Evolutionary conservation across 768 basidiomycete genomes (phyloP), one percentile per base, ranked within the genome.

Genomic region (Dacryopinax primogenitus): DNA sequence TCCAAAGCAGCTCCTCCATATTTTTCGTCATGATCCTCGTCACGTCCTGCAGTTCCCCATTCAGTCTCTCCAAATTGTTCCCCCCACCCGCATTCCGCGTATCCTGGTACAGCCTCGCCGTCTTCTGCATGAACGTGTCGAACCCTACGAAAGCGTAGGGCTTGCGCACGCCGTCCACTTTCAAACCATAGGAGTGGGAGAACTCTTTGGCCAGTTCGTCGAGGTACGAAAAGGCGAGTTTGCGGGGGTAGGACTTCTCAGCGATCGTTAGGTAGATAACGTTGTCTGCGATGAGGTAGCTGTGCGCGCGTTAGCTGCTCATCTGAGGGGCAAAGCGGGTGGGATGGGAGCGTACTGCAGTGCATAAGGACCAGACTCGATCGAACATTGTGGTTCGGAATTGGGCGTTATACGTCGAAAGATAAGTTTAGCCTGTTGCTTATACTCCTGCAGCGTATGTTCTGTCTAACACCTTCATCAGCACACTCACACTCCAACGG

Each of bases 1-100:
- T 81, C 96, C 95, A 98, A 62, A 99, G 77, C 63, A 99, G 78
- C 76, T 99, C 96, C 76, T 99, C 96, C 95, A 99, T 99, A 73
- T 99, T 98, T 80, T 99, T 98, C 9, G 96, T 98, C 96, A 99
- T 98, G 76, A 99, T 98, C 69, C 92, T 81, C 62, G 96, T 97
- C 66, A 99, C 96, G 72, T 99, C 96, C 73, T 96, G 92, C 36
- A 99, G 79, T 69, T 99, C 95, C 71, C 92, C 93, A 72, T 98
- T 98, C 51, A 99, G 79, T 75, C 82, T 87, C 74, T 93, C 92
- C 64, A 99, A 75, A 64, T 83, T 82, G 23, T 78, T 81, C 23
- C 86, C 81, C 23, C 87, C 86, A 66, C 75, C 84, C 23, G 88
- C 88, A 61, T 91, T 90, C 69, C 94, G 83, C 51, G 94, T 92